phyloP scores from a whole-genome alignment of 2,329 filamentous ascomycete genomes.

The Stemphylium beticola region DNA sequence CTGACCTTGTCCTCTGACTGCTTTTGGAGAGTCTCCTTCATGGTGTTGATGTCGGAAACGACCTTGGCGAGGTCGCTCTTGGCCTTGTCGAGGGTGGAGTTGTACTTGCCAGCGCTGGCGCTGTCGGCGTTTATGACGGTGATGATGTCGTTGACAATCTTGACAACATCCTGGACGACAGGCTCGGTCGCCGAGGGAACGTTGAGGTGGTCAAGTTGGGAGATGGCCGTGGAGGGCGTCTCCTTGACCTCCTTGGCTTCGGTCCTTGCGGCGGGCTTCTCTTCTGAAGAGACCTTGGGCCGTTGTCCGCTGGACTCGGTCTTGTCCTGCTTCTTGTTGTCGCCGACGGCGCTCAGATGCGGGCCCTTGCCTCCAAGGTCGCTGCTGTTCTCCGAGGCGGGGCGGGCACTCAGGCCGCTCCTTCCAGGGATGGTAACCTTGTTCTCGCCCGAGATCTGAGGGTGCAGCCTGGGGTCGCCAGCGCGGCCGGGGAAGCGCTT shows the following conservation, averaged over 20 bases:
- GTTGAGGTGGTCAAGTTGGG: slow-evolving; percentile 78
- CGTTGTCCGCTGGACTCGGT: slow-evolving; percentile 12
- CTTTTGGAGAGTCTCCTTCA: slow-evolving; percentile 73
- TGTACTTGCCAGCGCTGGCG: slow-evolving; percentile 74
- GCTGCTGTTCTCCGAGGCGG: slow-evolving; percentile 63
- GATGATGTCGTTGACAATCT: slow-evolving; percentile 96
- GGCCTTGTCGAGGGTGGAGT: slow-evolving; percentile 78
- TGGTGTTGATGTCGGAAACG: slow-evolving; percentile 74
- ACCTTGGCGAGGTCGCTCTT: slow-evolving; percentile 83
- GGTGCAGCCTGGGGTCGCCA: slow-evolving; percentile 50
- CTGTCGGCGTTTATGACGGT: slow-evolving; percentile 89
- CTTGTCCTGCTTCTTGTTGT: slow-evolving; percentile 44
- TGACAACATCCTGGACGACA: slow-evolving; percentile 89
- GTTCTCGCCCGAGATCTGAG: slow-evolving; percentile 62
- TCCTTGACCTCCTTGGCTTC: slow-evolving; percentile 23
- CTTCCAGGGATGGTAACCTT: slow-evolving; percentile 83
- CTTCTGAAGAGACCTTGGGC: slow-evolving; percentile 38
- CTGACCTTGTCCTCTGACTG: slow-evolving; percentile 77
- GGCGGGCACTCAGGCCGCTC: slow-evolving; percentile 82
- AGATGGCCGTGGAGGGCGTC: slow-evolving; percentile 33
- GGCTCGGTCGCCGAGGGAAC: slow-evolving; percentile 80
- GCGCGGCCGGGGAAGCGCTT: slow-evolving; percentile 72
- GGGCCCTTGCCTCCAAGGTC: slow-evolving; percentile 56
- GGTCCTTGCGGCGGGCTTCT: slow-evolving; percentile 34
- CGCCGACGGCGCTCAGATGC: slow-evolving; percentile 67